Percentiles rank a stretch among this genome's conserved stretches.
Conservation (phyloP, 2,329 filamentous ascomycete genomes). For the Fusarium sp. region DNA sequence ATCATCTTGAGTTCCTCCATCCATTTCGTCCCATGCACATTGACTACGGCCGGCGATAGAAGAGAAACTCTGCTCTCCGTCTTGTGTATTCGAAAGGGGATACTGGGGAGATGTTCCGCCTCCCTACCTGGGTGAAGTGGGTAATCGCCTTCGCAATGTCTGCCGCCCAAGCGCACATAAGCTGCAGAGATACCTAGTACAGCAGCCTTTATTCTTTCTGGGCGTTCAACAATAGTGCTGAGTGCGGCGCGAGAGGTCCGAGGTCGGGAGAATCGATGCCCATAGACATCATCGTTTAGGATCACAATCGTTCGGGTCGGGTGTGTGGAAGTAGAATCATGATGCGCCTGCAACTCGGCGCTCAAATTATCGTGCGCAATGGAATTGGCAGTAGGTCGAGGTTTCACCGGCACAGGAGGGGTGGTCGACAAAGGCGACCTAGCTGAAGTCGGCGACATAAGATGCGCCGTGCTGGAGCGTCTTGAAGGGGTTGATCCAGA, state of each 20-base stretch:
- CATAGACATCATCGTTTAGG: slow-evolving; percentile 93
- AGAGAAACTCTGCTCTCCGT: slow-evolving; percentile 78
- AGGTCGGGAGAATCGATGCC: slow-evolving; percentile 88
- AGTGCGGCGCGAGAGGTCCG: slow-evolving; percentile 78
- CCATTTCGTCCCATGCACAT: slow-evolving; percentile 91
- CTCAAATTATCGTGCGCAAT: slow-evolving; percentile 76
- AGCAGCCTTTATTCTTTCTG: slow-evolving; percentile 87
- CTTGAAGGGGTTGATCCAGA: slow-evolving; percentile 56
- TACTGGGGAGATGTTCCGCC: slow-evolving; percentile 63
- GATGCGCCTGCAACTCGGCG: slow-evolving; percentile 74
- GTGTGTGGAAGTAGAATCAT: slow-evolving; percentile 56
- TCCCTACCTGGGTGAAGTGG: slow-evolving; percentile 73
- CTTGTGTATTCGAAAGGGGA: slow-evolving; percentile 87
- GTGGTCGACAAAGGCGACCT: slow-evolving; percentile 49
- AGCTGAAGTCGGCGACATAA: slow-evolving; percentile 57
- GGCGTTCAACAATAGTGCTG: slow-evolving; percentile 88
- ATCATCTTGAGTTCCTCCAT: slow-evolving; percentile 90
- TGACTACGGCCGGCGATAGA: slow-evolving; percentile 80
- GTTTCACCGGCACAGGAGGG: slow-evolving; percentile 50
- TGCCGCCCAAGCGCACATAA: slow-evolving; percentile 88
- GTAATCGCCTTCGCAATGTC: slow-evolving; percentile 76
- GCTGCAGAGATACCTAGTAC: slow-evolving; percentile 85
- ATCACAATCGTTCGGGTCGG: slow-evolving; percentile 79
- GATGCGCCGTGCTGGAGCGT: slow-evolving; percentile 60
- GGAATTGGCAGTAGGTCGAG: slow-evolving; percentile 60